Conservation (phyloP, 106 monocot species). For the Vanilla planifolia region DNA sequence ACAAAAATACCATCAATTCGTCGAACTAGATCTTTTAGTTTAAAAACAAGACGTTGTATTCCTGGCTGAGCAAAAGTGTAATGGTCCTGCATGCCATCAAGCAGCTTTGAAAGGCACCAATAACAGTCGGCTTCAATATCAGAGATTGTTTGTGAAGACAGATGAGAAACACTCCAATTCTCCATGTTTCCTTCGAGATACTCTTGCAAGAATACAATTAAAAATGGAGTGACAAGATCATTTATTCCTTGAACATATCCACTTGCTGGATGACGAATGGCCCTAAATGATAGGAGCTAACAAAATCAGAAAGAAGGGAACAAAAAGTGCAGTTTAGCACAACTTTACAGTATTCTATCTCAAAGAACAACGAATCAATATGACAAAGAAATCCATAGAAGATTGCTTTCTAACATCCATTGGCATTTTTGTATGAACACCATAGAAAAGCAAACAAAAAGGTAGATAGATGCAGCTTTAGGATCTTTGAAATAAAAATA, state of each 20-base stretch:
- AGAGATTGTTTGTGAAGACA: conserved; percentile 65
- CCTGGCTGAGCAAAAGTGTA: conserved; percentile 99
- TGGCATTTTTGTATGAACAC: no score
- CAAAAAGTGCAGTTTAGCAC: not conserved
- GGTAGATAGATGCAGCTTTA: no score
- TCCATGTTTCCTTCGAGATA: conserved; percentile 77
- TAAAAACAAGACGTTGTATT: conserved; percentile 96
- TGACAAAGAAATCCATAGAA: no score
- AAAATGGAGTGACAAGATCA: conserved; percentile 92
- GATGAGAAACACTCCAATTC: conserved; percentile 59
- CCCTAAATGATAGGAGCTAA: conserved; percentile 36
- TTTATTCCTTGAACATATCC: conserved; percentile 99
- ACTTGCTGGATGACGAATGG: conserved; percentile 98
- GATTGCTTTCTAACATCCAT: no score
- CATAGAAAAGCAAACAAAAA: no score
- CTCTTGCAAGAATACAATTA: conserved; percentile 89
- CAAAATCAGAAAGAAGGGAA: not conserved
- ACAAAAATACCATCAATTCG: conserved; percentile 75
- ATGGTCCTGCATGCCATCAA: conserved; percentile 99
- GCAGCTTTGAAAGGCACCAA: conserved; percentile 98
- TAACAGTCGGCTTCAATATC: conserved; percentile 95
- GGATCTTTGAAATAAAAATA: no score
- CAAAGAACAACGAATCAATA: not conserved
- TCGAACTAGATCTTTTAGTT: conserved; percentile 80
- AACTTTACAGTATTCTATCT: not conserved